Conservation (phyloP, 805 yeast genomes). For the Nakazawaea ishiwadae region DNA sequence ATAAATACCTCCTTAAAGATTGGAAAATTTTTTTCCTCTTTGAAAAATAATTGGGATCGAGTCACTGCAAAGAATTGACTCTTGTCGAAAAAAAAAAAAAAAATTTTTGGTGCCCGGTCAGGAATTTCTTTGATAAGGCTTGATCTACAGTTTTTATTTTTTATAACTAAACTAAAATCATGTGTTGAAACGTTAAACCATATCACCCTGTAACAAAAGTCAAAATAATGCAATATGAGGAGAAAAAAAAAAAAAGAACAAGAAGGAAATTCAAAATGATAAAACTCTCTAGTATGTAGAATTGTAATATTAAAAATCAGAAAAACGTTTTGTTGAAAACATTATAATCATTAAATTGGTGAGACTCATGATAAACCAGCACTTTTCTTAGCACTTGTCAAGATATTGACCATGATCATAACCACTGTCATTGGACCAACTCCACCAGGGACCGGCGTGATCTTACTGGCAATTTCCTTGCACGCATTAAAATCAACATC, state of each 20-base stretch:
- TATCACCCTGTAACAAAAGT: no score
- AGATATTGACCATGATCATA: conserved; percentile 68
- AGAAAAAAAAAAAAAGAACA: not conserved
- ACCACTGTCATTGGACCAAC: conserved; percentile 94
- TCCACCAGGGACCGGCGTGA: conserved; percentile 92
- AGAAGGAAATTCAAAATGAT: not conserved
- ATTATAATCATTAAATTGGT: not conserved
- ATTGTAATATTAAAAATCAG: no score
- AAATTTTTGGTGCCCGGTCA: not conserved
- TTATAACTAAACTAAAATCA: not conserved
- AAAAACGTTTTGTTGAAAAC: conserved; percentile 6
- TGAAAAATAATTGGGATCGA: no score
- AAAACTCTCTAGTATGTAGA: no score
- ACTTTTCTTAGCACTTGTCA: conserved; percentile 57
- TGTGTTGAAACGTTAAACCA: conserved; percentile 5
- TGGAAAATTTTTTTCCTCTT: no score
- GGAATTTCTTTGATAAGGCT: not conserved
- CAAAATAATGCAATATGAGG: no score
- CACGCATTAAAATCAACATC: conserved; percentile 67
- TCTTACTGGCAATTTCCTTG: conserved; percentile 47
- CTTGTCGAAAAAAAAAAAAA: not conserved
- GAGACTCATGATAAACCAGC: conserved; percentile 3
- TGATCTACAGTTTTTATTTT: not conserved
- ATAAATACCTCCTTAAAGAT: not conserved
- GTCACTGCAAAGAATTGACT: no score